Conservation (phyloP, 257 asterid species). For the Salvia hispanica region DNA sequence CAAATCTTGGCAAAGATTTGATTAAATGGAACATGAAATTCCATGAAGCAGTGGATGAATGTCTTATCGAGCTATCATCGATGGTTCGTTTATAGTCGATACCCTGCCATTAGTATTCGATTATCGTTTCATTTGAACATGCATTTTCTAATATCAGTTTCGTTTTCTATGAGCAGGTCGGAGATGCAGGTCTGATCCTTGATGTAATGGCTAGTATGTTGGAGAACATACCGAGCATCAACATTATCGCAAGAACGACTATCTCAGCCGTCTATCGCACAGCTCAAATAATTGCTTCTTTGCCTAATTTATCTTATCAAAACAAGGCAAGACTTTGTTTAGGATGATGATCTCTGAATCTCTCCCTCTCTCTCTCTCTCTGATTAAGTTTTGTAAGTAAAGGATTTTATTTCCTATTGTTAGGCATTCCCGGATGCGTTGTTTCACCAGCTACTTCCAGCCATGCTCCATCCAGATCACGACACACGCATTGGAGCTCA, state of each 20-base stretch:
- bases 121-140: constrained; percentile 16
- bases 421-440: constrained; percentile 97
- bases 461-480: constrained; percentile 93
- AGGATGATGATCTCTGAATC: constrained; percentile 84
- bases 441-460: constrained; percentile 92
- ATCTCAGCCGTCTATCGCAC: constrained; percentile 73
- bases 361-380: background rate
- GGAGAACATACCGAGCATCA: constrained; percentile 78
- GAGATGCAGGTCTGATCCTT: constrained; percentile 89
- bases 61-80: constrained; percentile 72
- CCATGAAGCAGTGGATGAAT: constrained; percentile 79
- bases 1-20: constrained; percentile 66
- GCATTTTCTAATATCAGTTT: constrained; percentile 28
- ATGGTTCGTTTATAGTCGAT: constrained; percentile 51
- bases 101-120: background rate
- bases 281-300: constrained; percentile 78
- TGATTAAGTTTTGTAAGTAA: background rate
- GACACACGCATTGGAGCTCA: constrained; percentile 96
- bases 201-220: constrained; percentile 89
- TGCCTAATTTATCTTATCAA: constrained; percentile 49
- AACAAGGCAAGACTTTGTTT: constrained; percentile 35
- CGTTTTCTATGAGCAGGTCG: constrained; percentile 56
- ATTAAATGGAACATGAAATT: constrained; percentile 74
- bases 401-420: constrained; percentile 46
- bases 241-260: constrained; percentile 78